These are phyloP conservation scores for Aureobasidium namibiae DNA, from an alignment of 2,329 filamentous ascomycete genomes.

Conservation along the genomic window DNA sequence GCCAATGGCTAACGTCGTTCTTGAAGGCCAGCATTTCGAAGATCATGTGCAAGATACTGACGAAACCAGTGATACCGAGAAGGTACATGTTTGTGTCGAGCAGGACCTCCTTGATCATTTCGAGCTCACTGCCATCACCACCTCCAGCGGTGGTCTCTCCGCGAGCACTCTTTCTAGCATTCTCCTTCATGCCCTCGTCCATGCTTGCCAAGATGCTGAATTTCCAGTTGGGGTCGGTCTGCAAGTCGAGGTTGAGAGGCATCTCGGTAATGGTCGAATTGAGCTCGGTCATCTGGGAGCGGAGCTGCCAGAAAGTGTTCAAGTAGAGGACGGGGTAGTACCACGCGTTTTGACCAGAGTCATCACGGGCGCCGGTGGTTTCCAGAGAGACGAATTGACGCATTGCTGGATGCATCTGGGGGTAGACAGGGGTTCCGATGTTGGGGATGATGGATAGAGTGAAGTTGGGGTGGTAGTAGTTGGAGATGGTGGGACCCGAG, in stretches of 20 bases:
- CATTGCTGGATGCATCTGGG: constrained; percentile 61
- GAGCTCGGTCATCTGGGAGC: constrained; percentile 78
- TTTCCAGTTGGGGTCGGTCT: constrained; percentile 79
- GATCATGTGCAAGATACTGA: constrained; percentile 83
- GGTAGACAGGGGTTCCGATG: constrained; percentile 60
- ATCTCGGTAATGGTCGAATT: constrained; percentile 81
- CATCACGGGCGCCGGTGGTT: constrained; percentile 70
- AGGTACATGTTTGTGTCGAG: constrained; percentile 91
- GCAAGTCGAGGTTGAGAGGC: constrained; percentile 74
- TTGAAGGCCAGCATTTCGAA: constrained; percentile 96
- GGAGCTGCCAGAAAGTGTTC: constrained; percentile 97
- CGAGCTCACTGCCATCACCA: constrained; percentile 86
- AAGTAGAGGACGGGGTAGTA: constrained; percentile 85
- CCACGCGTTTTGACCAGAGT: constrained; percentile 80
- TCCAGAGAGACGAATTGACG: constrained; percentile 75
- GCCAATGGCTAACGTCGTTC: constrained; percentile 93
- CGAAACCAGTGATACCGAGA: constrained; percentile 72
- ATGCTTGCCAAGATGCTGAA: constrained; percentile 78
- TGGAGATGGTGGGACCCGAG: constrained; percentile 62
- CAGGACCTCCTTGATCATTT: constrained; percentile 93
- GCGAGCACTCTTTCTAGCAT: constrained; percentile 66
- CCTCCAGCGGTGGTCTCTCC: constrained; percentile 64
- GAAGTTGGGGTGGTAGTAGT: constrained; percentile 92
- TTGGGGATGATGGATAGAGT: constrained; percentile 82
- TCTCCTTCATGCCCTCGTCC: constrained; percentile 80